Percentiles rank a stretch among this genome's conserved stretches.
Evolutionary conservation across 2,329 filamentous ascomycete species (phyloP).

Genomic region (Calonectria pseudoturangicola): DNA sequence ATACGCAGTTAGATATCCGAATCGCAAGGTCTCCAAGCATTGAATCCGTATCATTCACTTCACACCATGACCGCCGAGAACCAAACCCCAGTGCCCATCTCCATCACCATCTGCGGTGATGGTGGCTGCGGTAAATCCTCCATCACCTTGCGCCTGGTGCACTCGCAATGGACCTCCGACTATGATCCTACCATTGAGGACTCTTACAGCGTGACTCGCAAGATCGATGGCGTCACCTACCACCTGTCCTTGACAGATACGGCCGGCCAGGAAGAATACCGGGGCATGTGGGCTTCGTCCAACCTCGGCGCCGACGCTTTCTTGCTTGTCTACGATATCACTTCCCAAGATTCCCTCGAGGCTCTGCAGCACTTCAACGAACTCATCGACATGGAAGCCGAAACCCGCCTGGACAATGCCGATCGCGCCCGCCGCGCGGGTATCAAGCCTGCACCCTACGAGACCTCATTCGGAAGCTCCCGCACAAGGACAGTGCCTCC

Average conservation of each 20-base stretch:
- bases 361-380: constrained; percentile 87
- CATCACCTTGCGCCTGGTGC: constrained; percentile 88
- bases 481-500: constrained; percentile 77
- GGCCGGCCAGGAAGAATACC: constrained; percentile 92
- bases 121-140: constrained; percentile 90
- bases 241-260: constrained; percentile 88
- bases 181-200: constrained; percentile 89
- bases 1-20: constrained; percentile 1
- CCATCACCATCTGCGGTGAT: constrained; percentile 90
- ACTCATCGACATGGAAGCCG: constrained; percentile 88
- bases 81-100: constrained; percentile 72
- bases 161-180: constrained; percentile 89
- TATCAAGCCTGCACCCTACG: constrained; percentile 56
- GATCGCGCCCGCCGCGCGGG: constrained; percentile 69
- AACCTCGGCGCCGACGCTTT: constrained; percentile 89
- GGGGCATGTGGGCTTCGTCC: constrained; percentile 87
- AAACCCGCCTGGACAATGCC: constrained; percentile 79
- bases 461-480: constrained; percentile 55
- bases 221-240: constrained; percentile 87
- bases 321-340: constrained; percentile 92
- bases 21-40: constrained; percentile 7
- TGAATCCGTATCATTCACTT: neutral
- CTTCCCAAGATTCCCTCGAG: constrained; percentile 79
- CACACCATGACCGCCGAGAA: constrained; percentile 46
- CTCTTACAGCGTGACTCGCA: constrained; percentile 88